phyloP scores from a whole-genome alignment of 768 basidiomycete species.

The Suillus cothurnatus region DNA sequence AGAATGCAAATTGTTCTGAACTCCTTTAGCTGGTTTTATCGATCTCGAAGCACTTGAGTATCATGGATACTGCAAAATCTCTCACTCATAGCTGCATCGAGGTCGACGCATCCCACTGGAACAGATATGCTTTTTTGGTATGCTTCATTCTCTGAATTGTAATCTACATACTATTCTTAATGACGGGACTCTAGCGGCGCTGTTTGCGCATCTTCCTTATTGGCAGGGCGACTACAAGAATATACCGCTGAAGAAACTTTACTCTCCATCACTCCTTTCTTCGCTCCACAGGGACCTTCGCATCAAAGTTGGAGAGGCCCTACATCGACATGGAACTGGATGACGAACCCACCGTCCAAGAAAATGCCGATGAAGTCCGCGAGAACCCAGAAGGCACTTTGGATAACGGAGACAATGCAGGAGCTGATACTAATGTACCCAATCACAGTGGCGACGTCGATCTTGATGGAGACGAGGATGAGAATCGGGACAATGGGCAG shows the following conservation, averaged over 20 bases:
- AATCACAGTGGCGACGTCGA: too few species aligned
- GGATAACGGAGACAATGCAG: too few species aligned
- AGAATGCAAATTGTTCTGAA: too few species aligned
- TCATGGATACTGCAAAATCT: neutral
- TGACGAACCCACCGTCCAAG: too few species aligned
- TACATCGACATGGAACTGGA: too few species aligned
- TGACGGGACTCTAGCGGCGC: neutral
- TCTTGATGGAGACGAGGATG: too few species aligned
- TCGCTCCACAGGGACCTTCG: slow-evolving; percentile 3
- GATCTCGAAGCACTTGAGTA: neutral
- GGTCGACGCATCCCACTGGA: slow-evolving; percentile 7
- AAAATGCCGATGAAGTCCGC: too few species aligned
- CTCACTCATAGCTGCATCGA: slow-evolving; percentile 4
- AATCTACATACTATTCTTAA: neutral
- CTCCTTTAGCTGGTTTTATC: too few species aligned
- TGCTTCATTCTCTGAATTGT: neutral
- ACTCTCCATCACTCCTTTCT: neutral
- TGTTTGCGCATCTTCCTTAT: slow-evolving; percentile 8
- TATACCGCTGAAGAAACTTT: neutral
- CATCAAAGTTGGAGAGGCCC: neutral
- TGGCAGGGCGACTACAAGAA: slow-evolving; percentile 3
- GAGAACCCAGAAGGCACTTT: too few species aligned
- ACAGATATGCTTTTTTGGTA: slow-evolving; percentile 9
- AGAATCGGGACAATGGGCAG: too few species aligned
- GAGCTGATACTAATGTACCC: too few species aligned